A percentile compares a stretch with the other conserved stretches of the same genome.
Conservation (phyloP, 2,329 filamentous ascomycete genomes). For the Leptographium procerum region DNA sequence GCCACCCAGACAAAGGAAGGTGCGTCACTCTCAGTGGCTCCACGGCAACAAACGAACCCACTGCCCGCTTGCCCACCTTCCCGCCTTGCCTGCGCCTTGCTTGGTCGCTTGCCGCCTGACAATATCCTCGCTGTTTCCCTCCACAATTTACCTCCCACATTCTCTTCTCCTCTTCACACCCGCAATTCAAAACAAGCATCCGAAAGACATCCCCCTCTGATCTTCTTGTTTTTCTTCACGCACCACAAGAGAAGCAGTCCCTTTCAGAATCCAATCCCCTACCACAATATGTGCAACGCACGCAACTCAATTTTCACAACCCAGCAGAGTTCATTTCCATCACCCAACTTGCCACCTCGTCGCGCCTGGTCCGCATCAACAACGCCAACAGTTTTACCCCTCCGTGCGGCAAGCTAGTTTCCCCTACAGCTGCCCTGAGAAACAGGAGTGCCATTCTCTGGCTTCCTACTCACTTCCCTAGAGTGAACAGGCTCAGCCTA, state of each 20-base stretch:
- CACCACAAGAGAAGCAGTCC: not conserved
- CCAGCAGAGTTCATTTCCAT: not conserved
- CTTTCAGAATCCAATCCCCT: not conserved
- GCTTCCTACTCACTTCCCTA: not conserved
- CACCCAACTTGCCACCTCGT: not conserved
- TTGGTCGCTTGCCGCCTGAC: not conserved
- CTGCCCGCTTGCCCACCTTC: not conserved
- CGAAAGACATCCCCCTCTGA: not conserved
- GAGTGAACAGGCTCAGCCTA: not conserved
- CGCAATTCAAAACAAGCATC: not conserved
- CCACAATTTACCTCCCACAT: not conserved
- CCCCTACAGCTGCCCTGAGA: not conserved
- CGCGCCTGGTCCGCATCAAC: not conserved
- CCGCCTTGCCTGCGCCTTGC: not conserved
- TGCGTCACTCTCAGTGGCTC: not conserved
- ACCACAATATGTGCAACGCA: constrained; percentile 16
- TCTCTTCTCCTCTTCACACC: not conserved
- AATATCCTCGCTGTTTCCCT: not conserved
- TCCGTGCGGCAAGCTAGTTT: not conserved
- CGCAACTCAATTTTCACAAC: constrained; percentile 10
- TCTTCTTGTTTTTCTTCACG: not conserved
- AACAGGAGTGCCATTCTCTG: not conserved
- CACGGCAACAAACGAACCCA: not conserved
- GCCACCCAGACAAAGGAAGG: not conserved
- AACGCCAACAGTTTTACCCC: not conserved